Evolutionary conservation across 148 eudicot species (phyloP).

Genomic region (Nepenthes mirabilis): DNA sequence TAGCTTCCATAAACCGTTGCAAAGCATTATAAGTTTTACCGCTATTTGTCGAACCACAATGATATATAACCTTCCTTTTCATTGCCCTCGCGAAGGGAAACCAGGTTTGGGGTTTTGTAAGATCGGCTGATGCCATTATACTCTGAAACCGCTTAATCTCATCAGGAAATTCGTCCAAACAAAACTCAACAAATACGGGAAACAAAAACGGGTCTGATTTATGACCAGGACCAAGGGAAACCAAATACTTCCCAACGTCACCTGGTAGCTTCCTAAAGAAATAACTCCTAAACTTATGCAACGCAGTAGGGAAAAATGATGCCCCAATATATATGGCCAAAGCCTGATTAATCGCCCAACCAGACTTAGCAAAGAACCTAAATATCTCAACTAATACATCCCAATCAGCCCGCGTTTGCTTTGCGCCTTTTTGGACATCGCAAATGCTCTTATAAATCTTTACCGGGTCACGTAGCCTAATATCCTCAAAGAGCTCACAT

Average conservation of each 20-base stretch:
- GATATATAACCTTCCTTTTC: constrained; percentile 88
- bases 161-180: constrained; percentile 57
- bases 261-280: constrained; percentile 26
- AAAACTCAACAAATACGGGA: constrained; percentile 82
- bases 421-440: constrained; percentile 18
- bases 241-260: constrained; percentile 48
- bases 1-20: constrained; percentile 83
- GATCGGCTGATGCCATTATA: constrained; percentile 75
- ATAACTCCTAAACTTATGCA: constrained; percentile 36
- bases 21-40: constrained; percentile 95
- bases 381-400: constrained; percentile 36
- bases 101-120: constrained; percentile 93
- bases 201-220: constrained; percentile 68
- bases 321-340: constrained; percentile 80
- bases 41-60: constrained; percentile 96
- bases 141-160: constrained; percentile 69
- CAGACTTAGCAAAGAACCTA: constrained; percentile 35
- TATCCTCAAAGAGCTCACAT: constrained; percentile 14
- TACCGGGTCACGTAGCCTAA: constrained; percentile 47
- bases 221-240: constrained; percentile 54
- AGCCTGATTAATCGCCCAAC: constrained; percentile 88
- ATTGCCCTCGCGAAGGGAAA: constrained; percentile 96
- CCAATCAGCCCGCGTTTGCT: constrained; percentile 31
- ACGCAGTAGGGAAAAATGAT: constrained; percentile 77
- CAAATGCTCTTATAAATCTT: constrained; percentile 51